Conservation (phyloP, 129 eudicot genomes). For the Pseudognaphalium luteoalbum region DNA sequence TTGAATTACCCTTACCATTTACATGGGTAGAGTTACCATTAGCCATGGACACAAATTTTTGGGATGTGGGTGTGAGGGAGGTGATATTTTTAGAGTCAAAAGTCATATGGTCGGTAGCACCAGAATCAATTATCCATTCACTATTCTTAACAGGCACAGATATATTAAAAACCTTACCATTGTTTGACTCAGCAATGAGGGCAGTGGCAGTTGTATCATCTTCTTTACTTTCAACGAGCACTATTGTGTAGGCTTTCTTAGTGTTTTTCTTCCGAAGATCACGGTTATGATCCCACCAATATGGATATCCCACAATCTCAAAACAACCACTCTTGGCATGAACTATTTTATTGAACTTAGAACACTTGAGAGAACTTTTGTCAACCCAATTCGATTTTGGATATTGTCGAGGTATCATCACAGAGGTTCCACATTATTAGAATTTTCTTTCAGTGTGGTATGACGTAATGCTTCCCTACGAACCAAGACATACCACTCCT, state of each 20-base stretch:
- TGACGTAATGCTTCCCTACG: neutral
- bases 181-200: neutral
- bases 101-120: constrained; percentile 14
- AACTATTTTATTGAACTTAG: constrained; percentile 4
- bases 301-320: constrained; percentile 13
- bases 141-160: constrained; percentile 3
- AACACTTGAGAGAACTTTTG: neutral
- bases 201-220: neutral
- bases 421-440: neutral
- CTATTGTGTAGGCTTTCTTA: neutral
- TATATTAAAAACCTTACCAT: neutral
- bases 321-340: neutral
- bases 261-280: neutral
- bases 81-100: neutral
- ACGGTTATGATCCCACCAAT: neutral
- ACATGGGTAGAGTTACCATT: neutral
- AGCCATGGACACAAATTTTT: neutral
- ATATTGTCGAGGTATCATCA: neutral
- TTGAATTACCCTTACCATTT: neutral
- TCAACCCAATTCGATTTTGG: neutral
- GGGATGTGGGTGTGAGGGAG: neutral
- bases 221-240: neutral
- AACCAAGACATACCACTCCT: neutral
- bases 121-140: constrained; percentile 20
- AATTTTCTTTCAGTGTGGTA: neutral